Percentiles rank a stretch among this genome's conserved stretches.
phyloP scores from a whole-genome alignment of 495 filamentous ascomycete species.

The Cercophora newfieldiana region DNA sequence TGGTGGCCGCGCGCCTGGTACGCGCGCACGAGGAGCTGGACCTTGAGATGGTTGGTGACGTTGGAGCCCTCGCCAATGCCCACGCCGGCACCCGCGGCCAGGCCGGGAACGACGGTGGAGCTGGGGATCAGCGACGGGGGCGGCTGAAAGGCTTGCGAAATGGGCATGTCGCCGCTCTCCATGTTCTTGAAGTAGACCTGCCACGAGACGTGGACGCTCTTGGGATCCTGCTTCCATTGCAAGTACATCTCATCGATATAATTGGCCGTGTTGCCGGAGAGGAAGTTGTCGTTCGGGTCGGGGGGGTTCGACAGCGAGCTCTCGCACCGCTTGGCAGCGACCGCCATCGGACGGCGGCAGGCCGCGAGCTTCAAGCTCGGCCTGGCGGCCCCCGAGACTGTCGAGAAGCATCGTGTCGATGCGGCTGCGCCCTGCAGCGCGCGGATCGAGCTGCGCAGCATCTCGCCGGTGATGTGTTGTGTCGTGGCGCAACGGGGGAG shows the following conservation, averaged over 20 bases:
- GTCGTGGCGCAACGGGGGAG: constrained; percentile 15
- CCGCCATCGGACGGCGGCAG: constrained; percentile 52
- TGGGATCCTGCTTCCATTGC: constrained; percentile 90
- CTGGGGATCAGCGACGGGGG: constrained; percentile 86
- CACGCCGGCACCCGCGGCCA: constrained; percentile 69
- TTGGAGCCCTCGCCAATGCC: constrained; percentile 71
- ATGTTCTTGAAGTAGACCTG: constrained; percentile 99
- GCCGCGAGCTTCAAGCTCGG: constrained; percentile 35
- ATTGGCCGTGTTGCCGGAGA: constrained; percentile 92
- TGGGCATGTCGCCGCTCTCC: constrained; percentile 96
- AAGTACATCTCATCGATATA: constrained; percentile 99
- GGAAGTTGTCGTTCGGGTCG: constrained; percentile 92
- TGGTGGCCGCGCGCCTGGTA: constrained; percentile 98
- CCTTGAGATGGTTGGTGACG: constrained; percentile 95
- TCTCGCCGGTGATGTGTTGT: constrained; percentile 41
- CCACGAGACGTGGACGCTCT: constrained; percentile 96
- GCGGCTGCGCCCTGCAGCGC: constrained; percentile 33
- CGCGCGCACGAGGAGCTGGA: constrained; percentile 91
- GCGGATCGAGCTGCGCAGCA: constrained; percentile 46
- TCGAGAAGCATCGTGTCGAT: constrained; percentile 41
- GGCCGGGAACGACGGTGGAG: constrained; percentile 74
- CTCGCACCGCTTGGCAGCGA: constrained; percentile 49
- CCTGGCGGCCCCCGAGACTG: constrained; percentile 41
- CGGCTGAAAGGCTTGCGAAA: constrained; percentile 93
- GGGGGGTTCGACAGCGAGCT: constrained; percentile 44